Conservation (phyloP, 768 basidiomycete species). For the Lyophyllum semitale region DNA sequence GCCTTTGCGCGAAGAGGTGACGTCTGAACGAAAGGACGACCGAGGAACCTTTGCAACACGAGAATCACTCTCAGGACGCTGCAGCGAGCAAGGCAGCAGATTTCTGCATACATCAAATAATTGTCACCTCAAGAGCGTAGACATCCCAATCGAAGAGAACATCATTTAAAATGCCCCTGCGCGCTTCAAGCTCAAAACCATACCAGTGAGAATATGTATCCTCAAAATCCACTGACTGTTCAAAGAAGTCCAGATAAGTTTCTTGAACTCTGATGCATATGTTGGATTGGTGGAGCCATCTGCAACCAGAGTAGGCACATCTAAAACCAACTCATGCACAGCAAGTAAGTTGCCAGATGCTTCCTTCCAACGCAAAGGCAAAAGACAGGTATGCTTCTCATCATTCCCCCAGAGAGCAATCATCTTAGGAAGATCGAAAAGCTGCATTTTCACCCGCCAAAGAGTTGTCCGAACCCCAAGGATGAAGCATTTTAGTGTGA, state of each 20-base stretch:
- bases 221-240: conserved; percentile 8
- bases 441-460: too few relatives aligned
- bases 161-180: conserved; percentile 3
- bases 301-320: background rate
- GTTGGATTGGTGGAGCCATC: background rate
- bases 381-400: background rate
- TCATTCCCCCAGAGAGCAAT: background rate
- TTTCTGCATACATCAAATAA: background rate
- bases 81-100: too few relatives aligned
- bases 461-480: too few relatives aligned
- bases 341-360: conserved; percentile 1
- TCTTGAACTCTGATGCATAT: background rate
- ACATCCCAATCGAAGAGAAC: background rate
- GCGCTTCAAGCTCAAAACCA: conserved; percentile 5
- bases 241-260: conserved; percentile 8
- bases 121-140: background rate
- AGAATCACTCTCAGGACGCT: background rate
- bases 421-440: background rate
- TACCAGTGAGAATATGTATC: conserved; percentile 8
- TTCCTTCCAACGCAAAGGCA: background rate
- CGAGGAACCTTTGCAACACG: background rate
- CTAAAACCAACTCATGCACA: background rate
- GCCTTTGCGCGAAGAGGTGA: background rate
- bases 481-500: too few relatives aligned
- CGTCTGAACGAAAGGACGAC: background rate